Conservation (phyloP, 306 rosid species). For the Begonia peltatifolia region DNA sequence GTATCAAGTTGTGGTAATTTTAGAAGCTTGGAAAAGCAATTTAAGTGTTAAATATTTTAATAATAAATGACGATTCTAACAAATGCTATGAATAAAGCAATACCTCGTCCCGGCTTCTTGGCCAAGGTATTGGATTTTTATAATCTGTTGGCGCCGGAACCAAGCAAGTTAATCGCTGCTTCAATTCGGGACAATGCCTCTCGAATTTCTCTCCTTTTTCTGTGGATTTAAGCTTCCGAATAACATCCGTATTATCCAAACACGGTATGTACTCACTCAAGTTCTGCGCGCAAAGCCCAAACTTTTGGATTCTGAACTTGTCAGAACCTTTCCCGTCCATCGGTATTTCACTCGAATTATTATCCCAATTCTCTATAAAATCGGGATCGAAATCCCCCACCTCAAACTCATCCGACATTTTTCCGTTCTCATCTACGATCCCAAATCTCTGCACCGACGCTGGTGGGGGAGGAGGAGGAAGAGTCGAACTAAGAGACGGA, state of each 20-base stretch:
- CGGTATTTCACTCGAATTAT: conserved; percentile 11
- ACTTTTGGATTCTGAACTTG: conserved; percentile 28
- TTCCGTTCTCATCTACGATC: conserved; percentile 54
- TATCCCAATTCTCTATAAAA: conserved; percentile 12
- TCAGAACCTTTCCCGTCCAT: conserved; percentile 9
- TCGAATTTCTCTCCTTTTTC: conserved; percentile 49
- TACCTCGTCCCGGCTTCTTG: conserved; percentile 80
- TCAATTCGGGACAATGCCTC: conserved; percentile 57
- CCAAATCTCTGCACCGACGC: conserved; percentile 38
- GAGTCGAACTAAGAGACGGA: conserved; percentile 20
- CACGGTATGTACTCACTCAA: conserved; percentile 71
- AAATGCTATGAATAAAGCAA: not conserved
- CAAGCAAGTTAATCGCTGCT: conserved; percentile 41
- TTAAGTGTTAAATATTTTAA: no score
- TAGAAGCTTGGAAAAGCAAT: no score
- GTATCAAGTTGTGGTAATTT: no score
- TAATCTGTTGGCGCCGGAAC: conserved; percentile 56
- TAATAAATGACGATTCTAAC: no score
- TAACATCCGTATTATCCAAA: conserved; percentile 48
- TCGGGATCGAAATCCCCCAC: conserved; percentile 45
- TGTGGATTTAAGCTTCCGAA: conserved; percentile 18
- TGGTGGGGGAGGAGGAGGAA: conserved; percentile 33
- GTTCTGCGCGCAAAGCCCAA: conserved; percentile 25
- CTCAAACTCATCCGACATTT: conserved; percentile 59
- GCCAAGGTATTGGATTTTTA: conserved; percentile 53